phyloP scores from a whole-genome alignment of 1,139 yeast species.

The Saccharomyces hybrid region DNA sequence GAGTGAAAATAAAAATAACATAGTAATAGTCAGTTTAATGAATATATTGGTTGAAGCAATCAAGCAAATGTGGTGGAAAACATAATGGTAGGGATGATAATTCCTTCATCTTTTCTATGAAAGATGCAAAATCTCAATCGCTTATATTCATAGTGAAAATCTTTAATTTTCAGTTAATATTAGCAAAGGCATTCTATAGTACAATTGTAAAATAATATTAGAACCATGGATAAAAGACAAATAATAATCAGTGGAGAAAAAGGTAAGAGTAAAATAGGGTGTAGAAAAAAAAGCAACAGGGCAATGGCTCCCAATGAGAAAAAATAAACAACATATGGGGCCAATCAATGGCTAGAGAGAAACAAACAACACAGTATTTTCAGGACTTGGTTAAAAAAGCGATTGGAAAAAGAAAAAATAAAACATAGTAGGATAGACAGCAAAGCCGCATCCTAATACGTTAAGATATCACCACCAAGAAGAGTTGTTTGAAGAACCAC shows the following conservation, averaged over 20 bases:
- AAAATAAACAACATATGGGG: not conserved
- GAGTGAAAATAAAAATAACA: not conserved
- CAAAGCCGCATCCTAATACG: not conserved
- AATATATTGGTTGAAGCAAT: not conserved
- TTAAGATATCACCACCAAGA: slow-evolving; percentile 23
- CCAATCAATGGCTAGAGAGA: not conserved
- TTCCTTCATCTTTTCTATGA: not conserved
- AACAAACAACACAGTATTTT: slow-evolving; percentile 1
- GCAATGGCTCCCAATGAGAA: not conserved
- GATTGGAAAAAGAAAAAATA: slow-evolving; percentile 1
- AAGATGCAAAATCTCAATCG: not conserved
- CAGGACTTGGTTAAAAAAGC: not conserved
- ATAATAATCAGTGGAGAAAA: slow-evolving; percentile 1
- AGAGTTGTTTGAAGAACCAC: slow-evolving; percentile 23
- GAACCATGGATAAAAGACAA: slow-evolving; percentile 2
- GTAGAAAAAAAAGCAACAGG: slow-evolving; percentile 2
- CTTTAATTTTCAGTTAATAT: slow-evolving; percentile 2
- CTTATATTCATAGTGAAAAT: not conserved
- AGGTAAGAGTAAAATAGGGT: not conserved
- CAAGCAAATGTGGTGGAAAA: not conserved
- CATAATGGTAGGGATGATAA: not conserved
- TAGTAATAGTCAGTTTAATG: not conserved
- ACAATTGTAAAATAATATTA: slow-evolving; percentile 5
- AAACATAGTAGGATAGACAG: not conserved
- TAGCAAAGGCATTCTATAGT: slow-evolving; percentile 6